These are phyloP conservation scores for Mercurialis annua DNA, from an alignment of 345 rosid genomes.

Conservation along the genomic window DNA sequence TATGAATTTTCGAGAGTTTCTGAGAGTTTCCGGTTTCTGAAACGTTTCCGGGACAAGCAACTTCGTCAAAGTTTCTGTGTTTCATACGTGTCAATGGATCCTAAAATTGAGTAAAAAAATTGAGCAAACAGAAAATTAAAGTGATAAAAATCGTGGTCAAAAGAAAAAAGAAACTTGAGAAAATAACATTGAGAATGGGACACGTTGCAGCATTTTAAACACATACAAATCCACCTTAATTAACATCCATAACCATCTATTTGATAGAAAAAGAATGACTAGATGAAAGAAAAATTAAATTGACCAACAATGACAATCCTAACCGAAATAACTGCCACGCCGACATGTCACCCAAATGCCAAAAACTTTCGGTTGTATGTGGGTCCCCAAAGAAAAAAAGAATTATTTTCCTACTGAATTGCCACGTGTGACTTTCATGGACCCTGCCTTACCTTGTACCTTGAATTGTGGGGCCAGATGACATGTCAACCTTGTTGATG, in stretches of 20 bases:
- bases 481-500: neutral
- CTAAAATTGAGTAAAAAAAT: neutral
- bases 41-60: too few relatives aligned
- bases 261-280: neutral
- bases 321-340: slow-evolving; percentile 42
- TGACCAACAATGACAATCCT: slow-evolving; percentile 2
- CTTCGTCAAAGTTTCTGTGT: too few relatives aligned
- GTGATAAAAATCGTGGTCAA: neutral
- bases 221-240: neutral
- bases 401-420: neutral
- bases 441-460: neutral
- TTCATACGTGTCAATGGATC: neutral
- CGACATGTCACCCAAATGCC: neutral
- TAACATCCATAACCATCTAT: neutral
- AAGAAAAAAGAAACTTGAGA: neutral
- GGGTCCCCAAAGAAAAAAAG: neutral
- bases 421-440: slow-evolving; percentile 5
- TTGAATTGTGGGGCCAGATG: neutral
- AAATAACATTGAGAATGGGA: neutral
- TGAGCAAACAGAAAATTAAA: neutral
- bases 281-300: neutral
- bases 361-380: slow-evolving; percentile 18
- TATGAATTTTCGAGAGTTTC: too few relatives aligned
- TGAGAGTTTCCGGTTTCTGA: too few relatives aligned
- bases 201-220: neutral